A percentile compares a stretch with the other conserved stretches of the same genome.
Conservation (phyloP, 2,329 filamentous ascomycete species). For the Fusarium sp. region DNA sequence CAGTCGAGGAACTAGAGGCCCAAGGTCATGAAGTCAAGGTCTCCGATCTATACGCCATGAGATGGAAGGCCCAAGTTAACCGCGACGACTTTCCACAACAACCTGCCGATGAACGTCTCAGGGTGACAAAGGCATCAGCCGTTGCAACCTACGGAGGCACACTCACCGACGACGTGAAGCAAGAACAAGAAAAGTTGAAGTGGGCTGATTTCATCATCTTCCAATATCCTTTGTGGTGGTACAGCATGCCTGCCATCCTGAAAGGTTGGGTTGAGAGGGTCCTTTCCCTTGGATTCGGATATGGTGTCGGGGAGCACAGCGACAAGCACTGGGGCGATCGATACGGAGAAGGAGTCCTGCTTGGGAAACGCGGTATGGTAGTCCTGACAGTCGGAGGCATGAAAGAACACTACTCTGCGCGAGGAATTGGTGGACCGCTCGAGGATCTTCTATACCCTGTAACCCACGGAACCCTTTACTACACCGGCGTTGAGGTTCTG, state of each 20-base stretch:
- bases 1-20: conserved; percentile 16
- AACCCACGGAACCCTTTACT: conserved; percentile 23
- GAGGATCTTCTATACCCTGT: conserved; percentile 25
- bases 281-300: conserved; percentile 13
- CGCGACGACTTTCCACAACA: conserved; percentile 12
- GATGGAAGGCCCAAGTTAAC: conserved; percentile 26
- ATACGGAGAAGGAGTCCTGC: conserved; percentile 21
- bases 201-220: conserved; percentile 25
- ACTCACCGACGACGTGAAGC: conserved; percentile 25
- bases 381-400: background rate
- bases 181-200: conserved; percentile 25
- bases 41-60: conserved; percentile 29
- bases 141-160: background rate
- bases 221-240: conserved; percentile 33
- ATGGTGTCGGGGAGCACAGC: conserved; percentile 17
- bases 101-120: conserved; percentile 4
- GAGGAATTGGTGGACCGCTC: conserved; percentile 17
- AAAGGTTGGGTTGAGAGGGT: conserved; percentile 31
- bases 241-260: conserved; percentile 23
- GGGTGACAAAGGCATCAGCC: conserved; percentile 4
- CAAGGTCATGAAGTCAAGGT: conserved; percentile 24
- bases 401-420: conserved; percentile 16
- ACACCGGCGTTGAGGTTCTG: conserved; percentile 17
- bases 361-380: conserved; percentile 19
- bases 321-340: conserved; percentile 20